Evolutionary conservation across 2,329 filamentous ascomycete species (phyloP).

Genomic region (Elsinoe arachidis): DNA sequence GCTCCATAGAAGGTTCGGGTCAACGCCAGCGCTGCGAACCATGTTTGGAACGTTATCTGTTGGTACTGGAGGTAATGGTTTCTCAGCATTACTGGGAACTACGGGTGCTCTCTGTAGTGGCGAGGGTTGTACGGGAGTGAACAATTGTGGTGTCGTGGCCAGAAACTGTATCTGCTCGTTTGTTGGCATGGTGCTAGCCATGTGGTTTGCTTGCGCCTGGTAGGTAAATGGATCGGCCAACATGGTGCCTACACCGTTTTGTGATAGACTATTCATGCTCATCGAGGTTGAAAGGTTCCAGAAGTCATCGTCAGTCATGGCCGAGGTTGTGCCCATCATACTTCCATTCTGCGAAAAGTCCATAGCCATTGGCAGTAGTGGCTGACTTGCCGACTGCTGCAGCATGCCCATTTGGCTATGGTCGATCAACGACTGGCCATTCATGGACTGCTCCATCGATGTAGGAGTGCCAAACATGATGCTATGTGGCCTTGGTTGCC

Average conservation of each 20-base stretch:
- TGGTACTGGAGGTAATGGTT: conserved; percentile 9
- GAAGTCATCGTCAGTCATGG: conserved; percentile 1
- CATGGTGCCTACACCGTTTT: background rate
- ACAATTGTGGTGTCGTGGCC: conserved; percentile 8
- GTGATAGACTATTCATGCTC: conserved; percentile 8
- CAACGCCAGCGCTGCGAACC: conserved; percentile 31
- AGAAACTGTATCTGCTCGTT: conserved; percentile 11
- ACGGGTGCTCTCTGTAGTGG: conserved; percentile 9
- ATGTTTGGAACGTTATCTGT: conserved; percentile 17
- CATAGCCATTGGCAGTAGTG: conserved; percentile 9
- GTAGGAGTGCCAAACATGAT: conserved; percentile 12
- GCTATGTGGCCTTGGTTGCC: conserved; percentile 28
- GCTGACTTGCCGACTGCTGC: conserved; percentile 3
- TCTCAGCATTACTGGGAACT: conserved; percentile 12
- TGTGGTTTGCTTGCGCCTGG: background rate
- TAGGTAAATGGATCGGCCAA: conserved; percentile 12
- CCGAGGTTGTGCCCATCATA: background rate
- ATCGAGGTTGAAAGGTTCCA: conserved; percentile 8
- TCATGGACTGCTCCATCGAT: conserved; percentile 7
- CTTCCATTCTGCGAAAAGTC: background rate
- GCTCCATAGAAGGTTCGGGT: conserved; percentile 38
- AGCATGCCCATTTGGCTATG: conserved; percentile 12
- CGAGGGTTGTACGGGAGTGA: conserved; percentile 1
- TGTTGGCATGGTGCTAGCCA: background rate
- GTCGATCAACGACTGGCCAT: conserved; percentile 11